A percentile compares a stretch with the other conserved stretches of the same genome.
These are phyloP conservation scores for Boletus smithii DNA, from an alignment of 1,284 basidiomycete genomes.

Conservation along the genomic window DNA sequence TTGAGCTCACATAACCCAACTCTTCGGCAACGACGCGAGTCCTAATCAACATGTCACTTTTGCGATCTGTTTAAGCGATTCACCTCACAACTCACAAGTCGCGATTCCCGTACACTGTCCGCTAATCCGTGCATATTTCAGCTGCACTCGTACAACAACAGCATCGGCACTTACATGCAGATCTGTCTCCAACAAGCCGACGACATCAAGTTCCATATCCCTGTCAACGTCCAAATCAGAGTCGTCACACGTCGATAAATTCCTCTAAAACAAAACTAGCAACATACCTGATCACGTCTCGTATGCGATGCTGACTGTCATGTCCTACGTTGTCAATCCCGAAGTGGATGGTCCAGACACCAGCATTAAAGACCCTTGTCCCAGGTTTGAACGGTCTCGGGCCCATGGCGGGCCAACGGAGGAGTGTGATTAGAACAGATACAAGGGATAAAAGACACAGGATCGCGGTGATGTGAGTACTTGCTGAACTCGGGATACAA, in stretches of 20 bases:
- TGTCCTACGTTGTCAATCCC: slow-evolving; percentile 80
- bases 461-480: slow-evolving; percentile 28
- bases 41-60: slow-evolving; percentile 36
- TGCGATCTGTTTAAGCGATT: background rate
- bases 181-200: slow-evolving; percentile 87
- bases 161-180: slow-evolving; percentile 57
- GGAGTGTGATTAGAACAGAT: slow-evolving; percentile 53
- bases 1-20: slow-evolving; percentile 69
- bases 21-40: slow-evolving; percentile 77
- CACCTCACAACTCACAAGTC: slow-evolving; percentile 59
- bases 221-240: slow-evolving; percentile 32
- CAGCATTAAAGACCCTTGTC: slow-evolving; percentile 75
- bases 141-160: background rate
- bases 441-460: slow-evolving; percentile 47
- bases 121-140: slow-evolving; percentile 39
- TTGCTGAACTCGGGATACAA: slow-evolving; percentile 14
- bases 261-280: slow-evolving; percentile 7
- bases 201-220: slow-evolving; percentile 79
- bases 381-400: slow-evolving; percentile 63
- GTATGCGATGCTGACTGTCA: slow-evolving; percentile 80
- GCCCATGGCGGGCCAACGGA: slow-evolving; percentile 46
- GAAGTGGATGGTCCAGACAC: slow-evolving; percentile 94
- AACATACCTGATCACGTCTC: slow-evolving; percentile 62
- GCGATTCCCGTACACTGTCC: slow-evolving; percentile 86
- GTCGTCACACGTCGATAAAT: background rate